Percentiles rank a stretch among this genome's conserved stretches.
Conservation (phyloP, 108 stramenopile species). For the Skeletonema menzelii region DNA sequence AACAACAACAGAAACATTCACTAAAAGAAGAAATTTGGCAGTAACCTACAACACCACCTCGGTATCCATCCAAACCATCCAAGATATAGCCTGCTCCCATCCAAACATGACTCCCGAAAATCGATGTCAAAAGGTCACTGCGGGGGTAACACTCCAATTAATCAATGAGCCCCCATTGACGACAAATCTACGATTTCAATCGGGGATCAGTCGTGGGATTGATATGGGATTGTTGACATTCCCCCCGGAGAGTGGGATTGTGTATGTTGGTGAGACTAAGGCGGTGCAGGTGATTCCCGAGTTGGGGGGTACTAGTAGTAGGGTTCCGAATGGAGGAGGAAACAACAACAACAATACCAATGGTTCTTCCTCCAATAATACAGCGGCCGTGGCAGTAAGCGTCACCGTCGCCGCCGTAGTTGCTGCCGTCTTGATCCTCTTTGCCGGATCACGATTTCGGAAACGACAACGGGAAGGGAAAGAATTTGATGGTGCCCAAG, state of each 20-base stretch:
- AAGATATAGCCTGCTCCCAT: slow-evolving; percentile 12
- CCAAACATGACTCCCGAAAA: neutral
- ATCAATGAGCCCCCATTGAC: neutral
- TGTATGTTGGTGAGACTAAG: neutral
- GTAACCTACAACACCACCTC: slow-evolving; percentile 10
- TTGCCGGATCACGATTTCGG: neutral
- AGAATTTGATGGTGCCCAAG: neutral
- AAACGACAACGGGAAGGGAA: neutral
- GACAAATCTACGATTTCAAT: neutral
- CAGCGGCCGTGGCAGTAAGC: neutral
- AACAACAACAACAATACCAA: neutral
- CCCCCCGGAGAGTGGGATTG: slow-evolving; percentile 3
- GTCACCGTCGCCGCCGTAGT: neutral
- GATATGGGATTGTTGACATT: neutral
- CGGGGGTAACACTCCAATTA: neutral
- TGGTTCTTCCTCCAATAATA: neutral
- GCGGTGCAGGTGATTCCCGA: neutral
- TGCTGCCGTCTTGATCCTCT: neutral
- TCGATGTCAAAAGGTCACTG: slow-evolving; percentile 3
- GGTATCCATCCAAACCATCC: slow-evolving; percentile 1
- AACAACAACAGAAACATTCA: neutral
- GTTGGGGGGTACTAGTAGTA: too few species aligned
- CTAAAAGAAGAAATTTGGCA: neutral
- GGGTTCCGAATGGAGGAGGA: neutral
- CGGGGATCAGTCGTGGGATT: neutral